Evolutionary conservation across 1,284 basidiomycete genomes (phyloP).

Genomic region (Ceratobasidium sp.): DNA sequence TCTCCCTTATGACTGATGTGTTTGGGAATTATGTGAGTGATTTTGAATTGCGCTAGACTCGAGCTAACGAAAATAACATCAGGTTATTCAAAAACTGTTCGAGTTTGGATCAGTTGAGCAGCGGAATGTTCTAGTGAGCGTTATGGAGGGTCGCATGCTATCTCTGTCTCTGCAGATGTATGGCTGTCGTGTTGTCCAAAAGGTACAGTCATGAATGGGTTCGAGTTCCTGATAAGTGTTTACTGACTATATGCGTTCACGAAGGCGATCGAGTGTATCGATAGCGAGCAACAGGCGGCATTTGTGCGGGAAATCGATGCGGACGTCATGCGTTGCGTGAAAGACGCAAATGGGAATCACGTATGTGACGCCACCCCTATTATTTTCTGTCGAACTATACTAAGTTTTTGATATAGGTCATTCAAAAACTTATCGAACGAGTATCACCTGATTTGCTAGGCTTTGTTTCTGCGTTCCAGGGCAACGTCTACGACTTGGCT

Average conservation of each 20-base stretch:
- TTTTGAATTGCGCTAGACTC: conserved; percentile 4
- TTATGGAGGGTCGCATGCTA: conserved; percentile 84
- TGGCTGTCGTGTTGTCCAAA: conserved; percentile 91
- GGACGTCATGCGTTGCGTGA: conserved; percentile 86
- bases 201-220: conserved; percentile 57
- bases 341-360: conserved; percentile 95
- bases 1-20: conserved; percentile 89
- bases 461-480: conserved; percentile 81
- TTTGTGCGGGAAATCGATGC: conserved; percentile 84
- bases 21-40: conserved; percentile 92
- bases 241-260: conserved; percentile 35
- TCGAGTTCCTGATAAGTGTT: neutral
- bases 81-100: conserved; percentile 96
- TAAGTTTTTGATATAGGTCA: conserved; percentile 58
- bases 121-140: conserved; percentile 71
- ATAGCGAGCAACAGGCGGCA: conserved; percentile 75
- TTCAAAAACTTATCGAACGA: conserved; percentile 86
- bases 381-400: neutral
- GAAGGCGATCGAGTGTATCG: conserved; percentile 85
- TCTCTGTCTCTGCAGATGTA: conserved; percentile 91
- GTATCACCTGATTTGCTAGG: conserved; percentile 77
- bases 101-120: conserved; percentile 86
- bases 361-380: conserved; percentile 62
- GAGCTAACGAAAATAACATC: conserved; percentile 32
- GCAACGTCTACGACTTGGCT: conserved; percentile 84